phyloP scores from a whole-genome alignment of 1,284 basidiomycete species.

The Golubevia pallescens region DNA sequence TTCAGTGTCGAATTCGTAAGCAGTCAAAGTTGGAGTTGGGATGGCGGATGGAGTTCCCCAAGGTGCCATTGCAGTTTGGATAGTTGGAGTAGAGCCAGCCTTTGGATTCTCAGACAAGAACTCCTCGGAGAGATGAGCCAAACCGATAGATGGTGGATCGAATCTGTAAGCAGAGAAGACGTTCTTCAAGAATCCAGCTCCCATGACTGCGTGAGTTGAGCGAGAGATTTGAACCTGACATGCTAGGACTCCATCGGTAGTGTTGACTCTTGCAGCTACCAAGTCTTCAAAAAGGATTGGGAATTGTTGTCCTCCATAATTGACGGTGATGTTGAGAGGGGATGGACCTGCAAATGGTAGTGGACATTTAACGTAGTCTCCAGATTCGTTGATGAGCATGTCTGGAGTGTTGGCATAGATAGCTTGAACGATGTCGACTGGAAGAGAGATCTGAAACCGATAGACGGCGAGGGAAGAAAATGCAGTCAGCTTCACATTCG shows the following conservation, averaged over 20 bases:
- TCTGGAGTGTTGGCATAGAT: background rate
- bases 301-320: background rate
- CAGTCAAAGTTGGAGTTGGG: background rate
- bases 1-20: background rate
- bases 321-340: background rate
- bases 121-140: background rate
- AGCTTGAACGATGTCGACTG: background rate
- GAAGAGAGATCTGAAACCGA: background rate
- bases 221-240: background rate
- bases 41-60: background rate
- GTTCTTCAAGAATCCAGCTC: background rate
- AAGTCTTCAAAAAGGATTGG: background rate
- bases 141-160: background rate
- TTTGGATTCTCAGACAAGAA: background rate
- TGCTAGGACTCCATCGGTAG: background rate
- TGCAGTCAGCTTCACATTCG: background rate
- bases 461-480: background rate
- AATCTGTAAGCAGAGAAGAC: background rate
- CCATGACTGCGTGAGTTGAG: background rate
- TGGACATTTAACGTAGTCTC: background rate
- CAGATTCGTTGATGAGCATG: background rate
- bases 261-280: background rate
- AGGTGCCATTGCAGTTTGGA: background rate
- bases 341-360: background rate
- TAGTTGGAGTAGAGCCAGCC: background rate